These are phyloP conservation scores for Viola pubescens DNA, from an alignment of 441 rosid genomes.

Conservation along the genomic window DNA sequence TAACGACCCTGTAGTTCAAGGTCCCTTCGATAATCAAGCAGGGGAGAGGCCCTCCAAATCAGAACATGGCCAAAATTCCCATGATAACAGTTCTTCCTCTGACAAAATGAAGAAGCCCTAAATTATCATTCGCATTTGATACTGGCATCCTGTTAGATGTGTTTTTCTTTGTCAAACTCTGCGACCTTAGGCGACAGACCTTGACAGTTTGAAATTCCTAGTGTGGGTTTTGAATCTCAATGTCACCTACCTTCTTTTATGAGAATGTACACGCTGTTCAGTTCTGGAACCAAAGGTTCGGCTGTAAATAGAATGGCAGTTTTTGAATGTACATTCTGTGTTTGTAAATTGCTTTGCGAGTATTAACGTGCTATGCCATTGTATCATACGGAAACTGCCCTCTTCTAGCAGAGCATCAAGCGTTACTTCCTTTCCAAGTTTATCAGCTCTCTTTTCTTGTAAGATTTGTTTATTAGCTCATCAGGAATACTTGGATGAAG, in stretches of 20 bases:
- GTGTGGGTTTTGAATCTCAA: background rate
- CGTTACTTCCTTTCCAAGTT: no score
- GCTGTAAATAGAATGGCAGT: slow-evolving; percentile 10
- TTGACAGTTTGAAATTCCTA: slow-evolving; percentile 3
- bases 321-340: no score
- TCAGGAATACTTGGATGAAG: no score
- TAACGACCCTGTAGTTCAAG: slow-evolving; percentile 31
- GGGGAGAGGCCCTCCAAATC: slow-evolving; percentile 22
- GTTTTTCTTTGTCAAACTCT: no score
- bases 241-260: no score
- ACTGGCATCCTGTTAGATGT: background rate
- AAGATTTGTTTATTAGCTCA: no score
- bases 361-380: no score
- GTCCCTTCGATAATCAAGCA: slow-evolving; percentile 24
- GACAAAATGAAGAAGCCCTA: slow-evolving; percentile 49
- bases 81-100: slow-evolving; percentile 34
- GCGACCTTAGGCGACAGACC: background rate
- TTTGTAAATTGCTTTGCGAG: no score
- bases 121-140: slow-evolving; percentile 15
- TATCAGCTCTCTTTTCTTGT: no score
- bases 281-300: slow-evolving; percentile 10
- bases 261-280: background rate
- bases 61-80: slow-evolving; percentile 25
- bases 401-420: no score
- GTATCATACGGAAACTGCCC: no score